Conservation (phyloP, 2,329 filamentous ascomycete genomes). For the Scleromitrula shiraiana region DNA sequence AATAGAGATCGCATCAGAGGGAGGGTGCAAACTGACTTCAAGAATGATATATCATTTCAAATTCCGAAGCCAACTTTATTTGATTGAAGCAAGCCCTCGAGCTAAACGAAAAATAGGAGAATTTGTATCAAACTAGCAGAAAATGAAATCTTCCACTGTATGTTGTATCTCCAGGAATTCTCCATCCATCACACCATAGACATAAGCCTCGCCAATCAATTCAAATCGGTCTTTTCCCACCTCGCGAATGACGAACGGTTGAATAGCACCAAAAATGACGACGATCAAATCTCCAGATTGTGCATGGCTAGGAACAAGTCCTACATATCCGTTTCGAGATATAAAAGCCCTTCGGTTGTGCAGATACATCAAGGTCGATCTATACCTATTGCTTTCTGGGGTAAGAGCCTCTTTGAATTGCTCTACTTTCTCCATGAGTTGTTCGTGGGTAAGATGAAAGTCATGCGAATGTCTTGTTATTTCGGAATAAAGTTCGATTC, state of each 20-base stretch:
- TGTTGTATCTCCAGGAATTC: not conserved
- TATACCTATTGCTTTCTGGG: not conserved
- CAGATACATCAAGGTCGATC: slow-evolving; percentile 4
- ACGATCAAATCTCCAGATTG: slow-evolving; percentile 5
- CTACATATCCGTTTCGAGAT: slow-evolving; percentile 10
- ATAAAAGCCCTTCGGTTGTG: slow-evolving; percentile 8
- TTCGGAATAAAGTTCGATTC: slow-evolving; percentile 3
- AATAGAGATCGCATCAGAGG: too few relatives aligned
- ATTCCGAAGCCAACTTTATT: too few relatives aligned
- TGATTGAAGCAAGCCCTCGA: too few relatives aligned
- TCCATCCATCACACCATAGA: slow-evolving; percentile 6
- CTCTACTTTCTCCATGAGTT: not conserved
- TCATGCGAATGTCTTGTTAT: not conserved
- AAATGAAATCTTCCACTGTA: not conserved
- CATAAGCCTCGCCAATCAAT: slow-evolving; percentile 6
- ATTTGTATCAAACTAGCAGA: too few relatives aligned
- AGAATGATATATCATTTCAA: too few relatives aligned
- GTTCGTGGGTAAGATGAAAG: not conserved
- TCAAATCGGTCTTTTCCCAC: not conserved
- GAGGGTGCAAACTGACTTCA: too few relatives aligned
- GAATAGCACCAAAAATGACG: slow-evolving; percentile 8
- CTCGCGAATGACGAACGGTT: slow-evolving; percentile 9
- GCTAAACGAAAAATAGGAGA: too few relatives aligned
- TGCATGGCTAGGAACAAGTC: slow-evolving; percentile 2
- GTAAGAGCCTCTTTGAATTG: not conserved